Evolutionary conservation across 441 rosid species (phyloP), one percentile per base, ranked within the genome.

Genomic region (Isatis lusitanica): DNA sequence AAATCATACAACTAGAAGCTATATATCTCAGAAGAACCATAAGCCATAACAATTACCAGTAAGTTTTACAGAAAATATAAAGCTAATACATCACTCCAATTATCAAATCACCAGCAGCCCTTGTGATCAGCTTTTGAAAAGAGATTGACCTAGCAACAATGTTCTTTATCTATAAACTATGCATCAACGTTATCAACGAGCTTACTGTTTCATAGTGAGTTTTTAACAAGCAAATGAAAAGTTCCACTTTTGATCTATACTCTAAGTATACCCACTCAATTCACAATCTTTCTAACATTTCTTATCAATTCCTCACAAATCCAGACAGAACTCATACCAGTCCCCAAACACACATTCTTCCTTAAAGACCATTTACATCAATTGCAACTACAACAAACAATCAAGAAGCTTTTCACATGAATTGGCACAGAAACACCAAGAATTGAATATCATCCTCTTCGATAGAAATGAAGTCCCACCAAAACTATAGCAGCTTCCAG

Each of bases 401-500:
- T 21, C 39, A 35, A 36, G 33, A 52, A 63, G 26, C 46, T 72
- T 63, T 72, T 31, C 72, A 58, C 52, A 53, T 42, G 18, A n/a
- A 9, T 62, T 70, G 36, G 44, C 44, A 35, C 18, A 43, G n/a
- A 42, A 24, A 13, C 21, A 24, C 50, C 2, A 42, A 21, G 21
- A 44, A 63, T 15, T 48, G 6, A 31, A n/a, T 5, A 70, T 58
- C 24, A 55, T 59, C 55, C 66, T 57, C 26, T 28, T 67, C 16
- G 28, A 65, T 17, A 16, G 7, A 50, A 48, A 5, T 36, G 47
- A 50, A 5, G 16, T 18, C 36, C 10, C 24, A 51, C 10, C 36
- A 51, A 65, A 17, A 39, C 9, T 4, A 8, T 11, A 66, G 56
- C 16, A 46, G 56, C 12, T 48, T 26, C 28, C 28, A 13, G 16